These are phyloP conservation scores for Fusarium duplospermum DNA, from an alignment of 2,329 filamentous ascomycete species.

Conservation along the genomic window DNA sequence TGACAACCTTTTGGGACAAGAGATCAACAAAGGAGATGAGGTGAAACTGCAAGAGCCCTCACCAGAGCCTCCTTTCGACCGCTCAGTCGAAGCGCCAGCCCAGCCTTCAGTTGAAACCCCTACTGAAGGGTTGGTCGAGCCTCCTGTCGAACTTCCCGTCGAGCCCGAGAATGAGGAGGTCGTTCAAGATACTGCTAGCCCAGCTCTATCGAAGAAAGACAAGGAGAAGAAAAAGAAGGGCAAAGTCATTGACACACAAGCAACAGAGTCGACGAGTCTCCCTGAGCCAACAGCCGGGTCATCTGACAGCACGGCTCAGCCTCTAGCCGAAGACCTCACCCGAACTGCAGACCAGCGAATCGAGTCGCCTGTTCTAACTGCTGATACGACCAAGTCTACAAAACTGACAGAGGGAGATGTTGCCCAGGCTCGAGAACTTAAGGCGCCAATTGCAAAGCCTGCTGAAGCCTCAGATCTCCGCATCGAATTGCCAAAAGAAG, in stretches of 20 bases:
- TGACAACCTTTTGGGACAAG: neutral
- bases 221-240: slow-evolving; percentile 38
- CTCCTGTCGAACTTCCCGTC: neutral
- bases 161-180: slow-evolving; percentile 1
- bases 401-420: neutral
- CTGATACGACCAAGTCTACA: neutral
- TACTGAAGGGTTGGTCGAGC: neutral
- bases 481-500: neutral
- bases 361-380: neutral
- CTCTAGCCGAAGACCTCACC: neutral
- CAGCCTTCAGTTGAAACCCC: neutral
- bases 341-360: neutral
- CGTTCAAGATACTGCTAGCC: slow-evolving; percentile 20
- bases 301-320: neutral
- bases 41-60: neutral
- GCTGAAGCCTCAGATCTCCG: neutral
- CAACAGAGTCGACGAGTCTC: neutral
- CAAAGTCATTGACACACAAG: slow-evolving; percentile 5
- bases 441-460: neutral
- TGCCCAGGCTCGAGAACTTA: neutral
- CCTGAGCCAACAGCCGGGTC: neutral
- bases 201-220: slow-evolving; percentile 32
- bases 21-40: slow-evolving; percentile 8
- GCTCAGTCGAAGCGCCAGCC: neutral
- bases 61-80: neutral